Conservation (phyloP, 2,329 filamentous ascomycete genomes). For the Aphanocladium album region DNA sequence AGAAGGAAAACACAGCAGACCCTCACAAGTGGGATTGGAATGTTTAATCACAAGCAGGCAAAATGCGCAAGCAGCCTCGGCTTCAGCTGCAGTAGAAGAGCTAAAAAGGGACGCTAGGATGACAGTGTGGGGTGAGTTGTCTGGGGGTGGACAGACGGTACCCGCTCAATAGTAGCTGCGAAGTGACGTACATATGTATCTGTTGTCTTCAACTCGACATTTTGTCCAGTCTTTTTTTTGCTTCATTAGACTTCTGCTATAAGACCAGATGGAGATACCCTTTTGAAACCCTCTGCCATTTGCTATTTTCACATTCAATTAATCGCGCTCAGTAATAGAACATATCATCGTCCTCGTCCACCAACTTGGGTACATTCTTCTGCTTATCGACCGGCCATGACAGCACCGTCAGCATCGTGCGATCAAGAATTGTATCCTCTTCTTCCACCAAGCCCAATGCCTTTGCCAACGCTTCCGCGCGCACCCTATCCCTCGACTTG, state of each 20-base stretch:
- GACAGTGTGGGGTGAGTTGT: conserved; percentile 16
- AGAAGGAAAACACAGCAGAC: not conserved
- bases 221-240: not conserved
- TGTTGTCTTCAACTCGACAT: not conserved
- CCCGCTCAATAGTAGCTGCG: conserved; percentile 12
- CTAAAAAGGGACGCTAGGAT: not conserved
- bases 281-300: not conserved
- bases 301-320: not conserved
- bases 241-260: not conserved
- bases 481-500: rapidly evolving
- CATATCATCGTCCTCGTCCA: not conserved
- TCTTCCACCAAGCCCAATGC: not conserved
- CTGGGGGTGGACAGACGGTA: conserved; percentile 1
- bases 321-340: not conserved
- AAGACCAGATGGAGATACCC: too few relatives aligned
- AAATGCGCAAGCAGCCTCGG: conserved; percentile 2
- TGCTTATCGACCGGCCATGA: not conserved
- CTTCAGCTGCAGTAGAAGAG: not conserved
- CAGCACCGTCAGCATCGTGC: not conserved
- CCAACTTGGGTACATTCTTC: not conserved
- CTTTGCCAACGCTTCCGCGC: not conserved
- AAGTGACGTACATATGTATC: conserved; percentile 1
- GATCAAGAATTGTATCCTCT: not conserved
- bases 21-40: not conserved
- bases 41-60: conserved; percentile 1